These are phyloP conservation scores for Acanthamoeba lenticulata DNA, from an alignment of 208 protist genomes.

Conservation along the genomic window DNA sequence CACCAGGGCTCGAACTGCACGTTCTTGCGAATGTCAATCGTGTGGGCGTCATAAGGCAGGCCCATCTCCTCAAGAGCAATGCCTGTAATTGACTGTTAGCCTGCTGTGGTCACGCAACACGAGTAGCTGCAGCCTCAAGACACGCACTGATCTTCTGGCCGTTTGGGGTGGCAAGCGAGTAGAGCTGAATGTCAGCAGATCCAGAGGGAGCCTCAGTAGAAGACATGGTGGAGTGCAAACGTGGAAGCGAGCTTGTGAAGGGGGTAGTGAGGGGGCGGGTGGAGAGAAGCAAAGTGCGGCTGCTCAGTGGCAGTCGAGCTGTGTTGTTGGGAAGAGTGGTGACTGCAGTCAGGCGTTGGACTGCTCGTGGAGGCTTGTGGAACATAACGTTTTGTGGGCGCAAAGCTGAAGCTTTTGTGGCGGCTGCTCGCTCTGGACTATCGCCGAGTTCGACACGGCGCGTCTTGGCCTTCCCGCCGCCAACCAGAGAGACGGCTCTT, in stretches of 20 bases:
- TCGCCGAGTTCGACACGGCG: too few relatives aligned
- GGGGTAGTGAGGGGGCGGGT: too few relatives aligned
- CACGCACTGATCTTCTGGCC: constrained; percentile 73
- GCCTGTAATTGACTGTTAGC: neutral
- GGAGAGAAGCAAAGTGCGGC: too few relatives aligned
- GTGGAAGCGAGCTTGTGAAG: neutral
- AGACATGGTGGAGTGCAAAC: constrained; percentile 11
- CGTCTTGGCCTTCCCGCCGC: too few relatives aligned
- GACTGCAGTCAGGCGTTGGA: too few relatives aligned
- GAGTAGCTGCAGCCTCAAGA: neutral
- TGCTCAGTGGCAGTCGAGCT: too few relatives aligned
- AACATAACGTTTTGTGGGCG: too few relatives aligned
- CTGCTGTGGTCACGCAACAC: neutral
- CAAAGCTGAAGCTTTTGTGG: too few relatives aligned
- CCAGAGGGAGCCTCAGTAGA: neutral
- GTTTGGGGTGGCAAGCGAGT: constrained; percentile 79
- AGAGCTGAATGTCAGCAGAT: constrained; percentile 68
- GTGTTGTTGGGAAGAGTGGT: too few relatives aligned
- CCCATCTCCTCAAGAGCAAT: constrained; percentile 81
- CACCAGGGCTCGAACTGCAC: constrained; percentile 70
- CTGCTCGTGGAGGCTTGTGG: too few relatives aligned
- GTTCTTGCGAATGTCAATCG: constrained; percentile 74
- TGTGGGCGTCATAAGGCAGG: constrained; percentile 78
- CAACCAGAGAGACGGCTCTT: too few relatives aligned
- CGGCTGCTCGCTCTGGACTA: too few relatives aligned